A percentile compares a stretch with the other conserved stretches of the same genome.
These are phyloP conservation scores for Pseudogymnoascus sp. DNA, from an alignment of 2,329 filamentous ascomycete genomes.

Conservation along the genomic window DNA sequence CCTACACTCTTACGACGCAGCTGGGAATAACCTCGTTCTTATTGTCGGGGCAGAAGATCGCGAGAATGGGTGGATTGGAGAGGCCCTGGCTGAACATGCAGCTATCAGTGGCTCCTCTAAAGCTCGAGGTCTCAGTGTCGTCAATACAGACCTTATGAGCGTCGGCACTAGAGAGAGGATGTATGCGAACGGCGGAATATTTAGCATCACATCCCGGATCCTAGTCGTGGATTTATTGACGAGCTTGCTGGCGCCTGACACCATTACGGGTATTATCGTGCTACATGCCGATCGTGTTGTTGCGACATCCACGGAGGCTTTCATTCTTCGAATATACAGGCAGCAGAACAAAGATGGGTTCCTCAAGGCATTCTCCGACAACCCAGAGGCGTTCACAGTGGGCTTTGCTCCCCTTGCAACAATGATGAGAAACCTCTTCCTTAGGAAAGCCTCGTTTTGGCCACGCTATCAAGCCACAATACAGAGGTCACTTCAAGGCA, in stretches of 20 bases:
- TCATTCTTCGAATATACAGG: constrained; percentile 86
- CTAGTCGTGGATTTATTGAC: constrained; percentile 88
- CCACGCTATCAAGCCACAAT: constrained; percentile 89
- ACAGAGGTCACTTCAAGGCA: constrained; percentile 80
- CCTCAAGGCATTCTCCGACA: constrained; percentile 91
- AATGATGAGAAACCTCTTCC: constrained; percentile 87
- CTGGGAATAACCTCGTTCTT: constrained; percentile 85
- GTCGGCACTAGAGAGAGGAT: constrained; percentile 83
- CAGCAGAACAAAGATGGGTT: constrained; percentile 93
- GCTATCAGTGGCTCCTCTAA: constrained; percentile 76
- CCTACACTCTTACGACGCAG: constrained; percentile 91
- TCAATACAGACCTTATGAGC: constrained; percentile 90
- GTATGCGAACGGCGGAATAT: constrained; percentile 81
- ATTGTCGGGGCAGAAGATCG: constrained; percentile 83
- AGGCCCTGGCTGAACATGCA: constrained; percentile 90
- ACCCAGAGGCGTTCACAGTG: constrained; percentile 78
- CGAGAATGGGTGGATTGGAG: constrained; percentile 95
- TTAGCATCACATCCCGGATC: constrained; percentile 93
- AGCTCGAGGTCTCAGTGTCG: constrained; percentile 76
- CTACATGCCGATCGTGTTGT: constrained; percentile 82
- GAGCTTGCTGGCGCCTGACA: constrained; percentile 69
- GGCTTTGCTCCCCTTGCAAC: constrained; percentile 82
- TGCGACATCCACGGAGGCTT: constrained; percentile 85
- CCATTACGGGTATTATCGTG: constrained; percentile 76
- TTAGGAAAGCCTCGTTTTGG: constrained; percentile 83